Evolutionary conservation across 208 protist genomes (phyloP), one percentile per base, ranked within the genome.

Genomic region (Acanthamoeba culbertsoni): DNA sequence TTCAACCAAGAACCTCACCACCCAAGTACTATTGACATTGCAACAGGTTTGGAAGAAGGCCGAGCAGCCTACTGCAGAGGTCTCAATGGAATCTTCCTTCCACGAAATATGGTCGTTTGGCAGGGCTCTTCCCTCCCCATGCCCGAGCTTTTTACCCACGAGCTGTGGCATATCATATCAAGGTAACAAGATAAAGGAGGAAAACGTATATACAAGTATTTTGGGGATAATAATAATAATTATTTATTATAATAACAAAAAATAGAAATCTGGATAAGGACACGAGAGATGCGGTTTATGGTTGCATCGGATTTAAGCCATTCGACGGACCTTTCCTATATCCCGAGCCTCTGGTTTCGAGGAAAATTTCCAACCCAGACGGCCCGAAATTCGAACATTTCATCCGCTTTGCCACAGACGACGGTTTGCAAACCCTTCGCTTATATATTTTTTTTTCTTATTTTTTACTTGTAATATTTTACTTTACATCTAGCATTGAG

Each of bases 281-380:
- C 37, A 1, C n/a, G 68, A 31, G 68, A 28, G 68, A 77, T n/a
- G 2, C 2, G 20, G 68, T 77, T 7, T 77, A 77, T 46, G 33
- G 37, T 1, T 77, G 68, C 68, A 77, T 77, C 42, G 68, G 68
- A 37, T 77, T 77, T 40, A 10, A n/a, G 68, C 68, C 68, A 8
- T 77, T 77, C 37, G 20, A 46, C 42, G 68, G 37, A 18, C 68
- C 68, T 31, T 77, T 77, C 68, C 68, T 48, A 5, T 77, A 77
- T n/a, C 68, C 68, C 2, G 5, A 2, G 1, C 18, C 68, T 3
- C 16, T 77, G 68, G 33, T 46, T 23, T 31, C 18, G 23, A 31
- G 68, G 37, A 77, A 77, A 40, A 77, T 77, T 23, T 77, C 68
- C 68, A 77, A 77, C 68, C 68, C 68, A 8, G 68, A 77, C 42